phyloP scores from a whole-genome alignment of 2,329 filamentous ascomycete species.

The Penicillium sp. region DNA sequence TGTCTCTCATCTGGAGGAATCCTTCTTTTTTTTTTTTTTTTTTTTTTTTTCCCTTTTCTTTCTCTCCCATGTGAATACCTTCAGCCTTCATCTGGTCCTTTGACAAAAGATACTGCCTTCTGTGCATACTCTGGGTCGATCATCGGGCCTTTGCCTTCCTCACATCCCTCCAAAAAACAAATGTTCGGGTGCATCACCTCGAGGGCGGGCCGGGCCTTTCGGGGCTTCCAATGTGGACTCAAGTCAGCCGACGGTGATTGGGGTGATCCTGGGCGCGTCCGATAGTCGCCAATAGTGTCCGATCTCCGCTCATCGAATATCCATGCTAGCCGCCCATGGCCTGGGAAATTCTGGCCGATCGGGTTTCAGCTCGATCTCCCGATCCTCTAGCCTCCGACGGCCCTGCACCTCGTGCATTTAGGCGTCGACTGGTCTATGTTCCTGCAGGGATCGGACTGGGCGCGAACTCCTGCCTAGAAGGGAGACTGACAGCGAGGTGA shows the following conservation, averaged over 20 bases:
- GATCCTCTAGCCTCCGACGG: conserved; percentile 3
- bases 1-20: not conserved
- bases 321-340: conserved; percentile 27
- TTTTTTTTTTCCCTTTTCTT: not conserved
- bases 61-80: too few relatives aligned
- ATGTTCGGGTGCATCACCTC: conserved; percentile 14
- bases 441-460: conserved; percentile 21
- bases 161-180: not conserved
- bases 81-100: too few relatives aligned
- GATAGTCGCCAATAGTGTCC: conserved; percentile 29
- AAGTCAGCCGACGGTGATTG: conserved; percentile 18
- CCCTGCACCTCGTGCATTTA: conserved; percentile 19
- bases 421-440: conserved; percentile 13
- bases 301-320: conserved; percentile 24
- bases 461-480: conserved; percentile 17
- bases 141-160: too few relatives aligned
- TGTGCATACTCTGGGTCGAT: too few relatives aligned
- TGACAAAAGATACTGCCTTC: too few relatives aligned
- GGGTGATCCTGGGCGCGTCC: conserved; percentile 16
- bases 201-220: conserved; percentile 28
- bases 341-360: conserved; percentile 17
- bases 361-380: conserved; percentile 11
- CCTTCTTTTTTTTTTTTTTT: not conserved
- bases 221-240: conserved; percentile 22
- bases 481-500: not conserved